Evolutionary conservation across 257 asterid genomes (phyloP), one percentile per base, ranked within the genome.

Genomic region (Solanum chiquidenum): DNA sequence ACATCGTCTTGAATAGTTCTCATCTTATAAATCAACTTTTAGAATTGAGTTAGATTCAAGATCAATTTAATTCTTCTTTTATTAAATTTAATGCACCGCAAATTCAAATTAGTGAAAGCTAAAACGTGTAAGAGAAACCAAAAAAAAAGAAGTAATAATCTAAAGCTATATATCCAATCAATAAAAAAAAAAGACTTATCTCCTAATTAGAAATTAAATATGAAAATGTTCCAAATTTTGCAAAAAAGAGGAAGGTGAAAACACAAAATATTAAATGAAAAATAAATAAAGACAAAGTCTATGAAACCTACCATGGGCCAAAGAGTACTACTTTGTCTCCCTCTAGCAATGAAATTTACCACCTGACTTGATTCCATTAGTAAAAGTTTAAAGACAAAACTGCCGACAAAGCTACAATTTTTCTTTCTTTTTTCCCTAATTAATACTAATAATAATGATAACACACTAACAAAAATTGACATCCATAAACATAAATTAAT

Each of bases 281-380:
- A 9, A n/a, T 14, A 71, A 76, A 12, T 25, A 4, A 18, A 37
- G 16, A 25, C 4, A 74, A 0, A 76, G 33, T 79, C 88, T 49
- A 88, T 68, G 66, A 66, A 86, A 79, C 84, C 75, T 86, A 86
- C 23, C 33, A 85, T 60, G 87, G 86, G 66, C 88, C 86, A 79
- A 60, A 86, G 73, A 37, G 33, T 34, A 86, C 75, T 77, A 72
- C 79, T 44, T 62, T 90, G 92, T 88, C 88, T 64, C 91, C 91
- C 83, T 37, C 84, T 86, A 7, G 35, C 29, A 84, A 49, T 20
- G 88, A 79, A 44, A 82, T 90, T 89, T 83, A 77, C 91, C 68
- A 91, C 94, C 97, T 94, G 94, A 91, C 93, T 93, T 91, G 93
- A 92, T 94, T 89, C 90, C 88, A 86, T 89, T 84, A 86, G 84